Evolutionary conservation across 1,284 basidiomycete genomes (phyloP).

Genomic region (Sanghuangporus weigelae): DNA sequence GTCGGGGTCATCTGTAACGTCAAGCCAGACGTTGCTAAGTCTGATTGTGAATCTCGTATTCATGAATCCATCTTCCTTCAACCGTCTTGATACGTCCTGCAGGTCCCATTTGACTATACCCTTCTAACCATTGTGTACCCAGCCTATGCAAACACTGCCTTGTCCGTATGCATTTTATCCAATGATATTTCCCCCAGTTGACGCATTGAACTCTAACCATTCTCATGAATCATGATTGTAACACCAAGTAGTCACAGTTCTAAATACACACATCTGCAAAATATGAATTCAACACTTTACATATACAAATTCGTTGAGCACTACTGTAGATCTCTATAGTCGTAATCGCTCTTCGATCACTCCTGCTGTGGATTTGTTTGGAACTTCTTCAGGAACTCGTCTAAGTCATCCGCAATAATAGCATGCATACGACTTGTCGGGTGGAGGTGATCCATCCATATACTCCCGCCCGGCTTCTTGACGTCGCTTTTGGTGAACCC

Average conservation of each 20-base stretch:
- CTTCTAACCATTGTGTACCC: background rate
- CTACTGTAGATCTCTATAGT: too few species aligned
- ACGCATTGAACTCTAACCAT: too few species aligned
- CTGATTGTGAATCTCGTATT: background rate
- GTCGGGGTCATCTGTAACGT: background rate
- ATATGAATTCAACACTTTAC: too few species aligned
- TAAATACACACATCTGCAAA: too few species aligned
- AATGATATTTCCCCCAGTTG: too few species aligned
- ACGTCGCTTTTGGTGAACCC: slow-evolving; percentile 35
- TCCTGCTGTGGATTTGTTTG: background rate
- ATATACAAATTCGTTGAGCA: too few species aligned
- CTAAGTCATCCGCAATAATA: slow-evolving; percentile 35
- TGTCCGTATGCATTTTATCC: too few species aligned
- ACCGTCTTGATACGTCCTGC: too few species aligned
- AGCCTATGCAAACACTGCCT: too few species aligned
- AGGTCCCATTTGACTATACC: too few species aligned
- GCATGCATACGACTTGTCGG: slow-evolving; percentile 42
- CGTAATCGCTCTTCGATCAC: background rate
- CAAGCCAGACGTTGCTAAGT: background rate
- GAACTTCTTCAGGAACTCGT: slow-evolving; percentile 30
- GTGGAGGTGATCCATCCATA: slow-evolving; percentile 52
- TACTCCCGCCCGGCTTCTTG: slow-evolving; percentile 29
- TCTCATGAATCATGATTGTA: too few species aligned
- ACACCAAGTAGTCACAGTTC: too few species aligned
- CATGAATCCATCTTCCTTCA: background rate